phyloP scores from a whole-genome alignment of 2,329 filamentous ascomycete genomes.

The Myriosclerotinia curreyana region DNA sequence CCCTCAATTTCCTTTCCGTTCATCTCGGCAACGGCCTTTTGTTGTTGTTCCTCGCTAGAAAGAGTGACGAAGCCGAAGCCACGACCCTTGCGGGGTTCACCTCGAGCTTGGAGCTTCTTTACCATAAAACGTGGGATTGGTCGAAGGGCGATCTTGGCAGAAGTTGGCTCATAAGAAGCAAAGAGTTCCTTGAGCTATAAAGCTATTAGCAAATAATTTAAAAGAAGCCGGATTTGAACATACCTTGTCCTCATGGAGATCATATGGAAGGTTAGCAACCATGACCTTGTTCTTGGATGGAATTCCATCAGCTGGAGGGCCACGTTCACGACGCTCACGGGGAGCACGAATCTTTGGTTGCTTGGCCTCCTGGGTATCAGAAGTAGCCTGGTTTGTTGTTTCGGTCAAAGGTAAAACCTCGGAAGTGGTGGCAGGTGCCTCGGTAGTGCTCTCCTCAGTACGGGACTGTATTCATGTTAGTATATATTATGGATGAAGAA shows the following conservation, averaged over 20 bases:
- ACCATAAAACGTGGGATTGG: conserved; percentile 99
- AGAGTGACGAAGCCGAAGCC: conserved; percentile 98
- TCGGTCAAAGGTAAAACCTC: conserved; percentile 61
- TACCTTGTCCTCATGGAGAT: conserved; percentile 96
- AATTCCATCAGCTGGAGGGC: conserved; percentile 93
- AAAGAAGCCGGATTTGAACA: conserved; percentile 30
- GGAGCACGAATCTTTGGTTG: conserved; percentile 46
- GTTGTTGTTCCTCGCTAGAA: conserved; percentile 89
- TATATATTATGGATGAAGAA: neutral
- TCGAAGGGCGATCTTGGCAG: conserved; percentile 97
- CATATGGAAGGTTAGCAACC: conserved; percentile 98
- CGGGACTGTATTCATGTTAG: conserved; percentile 33
- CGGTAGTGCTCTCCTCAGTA: conserved; percentile 45
- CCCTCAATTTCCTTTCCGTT: conserved; percentile 99
- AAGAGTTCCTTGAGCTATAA: conserved; percentile 94
- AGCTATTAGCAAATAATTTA: conserved; percentile 3
- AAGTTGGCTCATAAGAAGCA: conserved; percentile 83
- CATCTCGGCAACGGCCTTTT: conserved; percentile 97
- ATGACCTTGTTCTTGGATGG: conserved; percentile 99
- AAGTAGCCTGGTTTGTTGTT: conserved; percentile 56
- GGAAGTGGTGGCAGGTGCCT: conserved; percentile 48
- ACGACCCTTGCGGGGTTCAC: conserved; percentile 97
- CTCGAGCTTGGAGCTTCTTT: conserved; percentile 98
- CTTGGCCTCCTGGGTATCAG: conserved; percentile 46
- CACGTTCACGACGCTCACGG: conserved; percentile 73